phyloP scores from a whole-genome alignment of 1,284 basidiomycete genomes.

The Heterobasidion parviporum region DNA sequence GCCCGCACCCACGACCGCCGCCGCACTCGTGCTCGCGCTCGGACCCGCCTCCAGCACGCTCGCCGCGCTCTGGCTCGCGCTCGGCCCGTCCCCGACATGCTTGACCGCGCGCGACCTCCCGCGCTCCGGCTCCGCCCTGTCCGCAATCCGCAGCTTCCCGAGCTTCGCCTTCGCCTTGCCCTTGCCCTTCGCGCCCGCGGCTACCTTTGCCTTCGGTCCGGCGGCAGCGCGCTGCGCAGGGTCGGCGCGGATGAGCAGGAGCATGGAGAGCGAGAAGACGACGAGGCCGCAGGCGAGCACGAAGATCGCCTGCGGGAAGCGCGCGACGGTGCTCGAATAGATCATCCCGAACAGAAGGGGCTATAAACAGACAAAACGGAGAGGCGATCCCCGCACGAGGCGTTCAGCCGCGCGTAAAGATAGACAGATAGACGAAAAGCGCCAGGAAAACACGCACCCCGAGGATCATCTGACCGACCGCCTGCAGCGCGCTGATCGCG shows the following conservation, averaged over 20 bases:
- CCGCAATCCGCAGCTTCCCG: constrained; percentile 4
- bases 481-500: constrained; percentile 59
- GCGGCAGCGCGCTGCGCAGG: neutral
- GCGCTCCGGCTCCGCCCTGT: constrained; percentile 20
- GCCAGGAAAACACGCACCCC: constrained; percentile 37
- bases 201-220: neutral
- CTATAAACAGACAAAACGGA: constrained; percentile 22
- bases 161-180: constrained; percentile 8
- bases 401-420: too few species aligned
- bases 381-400: neutral
- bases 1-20: too few species aligned
- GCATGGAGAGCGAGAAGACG: constrained; percentile 35
- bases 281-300: constrained; percentile 43
- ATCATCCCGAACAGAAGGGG: constrained; percentile 64
- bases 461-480: constrained; percentile 58
- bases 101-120: constrained; percentile 28
- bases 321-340: constrained; percentile 58
- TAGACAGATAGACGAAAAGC: neutral
- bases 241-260: constrained; percentile 43
- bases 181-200: constrained; percentile 1
- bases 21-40: neutral
- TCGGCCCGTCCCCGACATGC: constrained; percentile 18
- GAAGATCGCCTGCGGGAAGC: constrained; percentile 62
- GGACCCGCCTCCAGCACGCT: too few species aligned
- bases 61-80: neutral